Percentiles rank a stretch among this genome's conserved stretches.
These are phyloP conservation scores for Psilocybe cubensis DNA, from an alignment of 768 basidiomycete species.

Conservation along the genomic window DNA sequence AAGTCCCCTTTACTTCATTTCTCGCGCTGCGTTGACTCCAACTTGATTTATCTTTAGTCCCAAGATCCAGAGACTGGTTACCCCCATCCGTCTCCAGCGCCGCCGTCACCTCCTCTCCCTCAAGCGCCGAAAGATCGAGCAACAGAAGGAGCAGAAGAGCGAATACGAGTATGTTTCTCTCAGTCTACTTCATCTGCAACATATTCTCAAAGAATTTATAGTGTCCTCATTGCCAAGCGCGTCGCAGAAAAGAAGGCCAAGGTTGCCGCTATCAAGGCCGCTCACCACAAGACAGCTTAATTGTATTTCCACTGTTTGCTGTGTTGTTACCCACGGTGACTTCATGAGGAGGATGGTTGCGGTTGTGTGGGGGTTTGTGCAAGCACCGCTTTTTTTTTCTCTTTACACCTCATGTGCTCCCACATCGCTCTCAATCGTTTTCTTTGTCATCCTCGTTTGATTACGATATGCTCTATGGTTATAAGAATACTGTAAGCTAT, in stretches of 20 bases:
- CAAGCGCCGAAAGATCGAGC: slow-evolving; percentile 85
- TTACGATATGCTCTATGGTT: slow-evolving; percentile 1
- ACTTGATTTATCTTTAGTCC: slow-evolving; percentile 52
- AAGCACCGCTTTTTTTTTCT: neutral
- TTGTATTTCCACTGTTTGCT: slow-evolving; percentile 1
- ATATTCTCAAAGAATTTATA: slow-evolving; percentile 23
- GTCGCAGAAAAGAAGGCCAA: slow-evolving; percentile 93
- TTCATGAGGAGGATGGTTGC: slow-evolving; percentile 7
- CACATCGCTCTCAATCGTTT: neutral
- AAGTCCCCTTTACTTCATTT: slow-evolving; percentile 35
- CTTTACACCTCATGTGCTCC: neutral
- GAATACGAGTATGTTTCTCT: slow-evolving; percentile 79
- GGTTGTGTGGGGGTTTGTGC: slow-evolving; percentile 8
- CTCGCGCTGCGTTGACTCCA: neutral
- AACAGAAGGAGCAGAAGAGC: slow-evolving; percentile 92
- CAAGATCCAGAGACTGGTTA: slow-evolving; percentile 97
- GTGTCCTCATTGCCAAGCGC: slow-evolving; percentile 82
- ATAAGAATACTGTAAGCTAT: neutral
- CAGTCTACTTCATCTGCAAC: neutral
- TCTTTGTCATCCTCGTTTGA: neutral
- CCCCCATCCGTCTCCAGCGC: slow-evolving; percentile 93
- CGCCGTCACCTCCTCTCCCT: slow-evolving; percentile 90
- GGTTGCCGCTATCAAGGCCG: slow-evolving; percentile 84
- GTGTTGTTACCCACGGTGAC: slow-evolving; percentile 6
- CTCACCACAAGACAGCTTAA: slow-evolving; percentile 52